Conservation (phyloP, 208 protist species). For the Trypanosoma conorhini region DNA sequence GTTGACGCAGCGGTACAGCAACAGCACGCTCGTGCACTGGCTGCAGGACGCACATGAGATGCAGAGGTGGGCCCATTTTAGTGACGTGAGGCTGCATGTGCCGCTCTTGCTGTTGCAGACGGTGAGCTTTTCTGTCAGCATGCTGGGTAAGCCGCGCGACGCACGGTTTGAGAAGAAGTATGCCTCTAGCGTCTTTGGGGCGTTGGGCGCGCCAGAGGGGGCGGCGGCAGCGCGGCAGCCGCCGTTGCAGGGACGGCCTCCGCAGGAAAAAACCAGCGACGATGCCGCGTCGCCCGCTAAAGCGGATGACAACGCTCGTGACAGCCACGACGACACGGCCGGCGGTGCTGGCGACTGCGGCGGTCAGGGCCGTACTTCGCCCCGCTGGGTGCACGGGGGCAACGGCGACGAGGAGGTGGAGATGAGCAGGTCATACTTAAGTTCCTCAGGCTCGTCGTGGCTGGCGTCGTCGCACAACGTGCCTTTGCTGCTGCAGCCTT, state of each 20-base stretch:
- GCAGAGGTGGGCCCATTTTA: slow-evolving; percentile 81
- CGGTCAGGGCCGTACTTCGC: background rate
- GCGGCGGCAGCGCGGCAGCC: background rate
- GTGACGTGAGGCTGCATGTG: slow-evolving; percentile 55
- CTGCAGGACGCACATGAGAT: slow-evolving; percentile 90
- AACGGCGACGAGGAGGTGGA: slow-evolving; percentile 76
- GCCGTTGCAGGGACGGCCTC: slow-evolving; percentile 17
- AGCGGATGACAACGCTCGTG: background rate
- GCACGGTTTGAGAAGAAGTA: slow-evolving; percentile 10
- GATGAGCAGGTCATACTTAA: slow-evolving; percentile 71
- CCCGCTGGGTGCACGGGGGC: slow-evolving; percentile 41
- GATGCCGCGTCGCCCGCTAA: background rate
- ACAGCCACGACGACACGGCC: background rate
- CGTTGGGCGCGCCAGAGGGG: background rate
- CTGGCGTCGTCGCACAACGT: slow-evolving; percentile 45
- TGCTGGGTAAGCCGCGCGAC: slow-evolving; percentile 25
- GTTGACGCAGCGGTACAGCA: slow-evolving; percentile 72
- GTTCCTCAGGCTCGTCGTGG: slow-evolving; percentile 62
- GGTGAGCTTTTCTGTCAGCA: slow-evolving; percentile 44
- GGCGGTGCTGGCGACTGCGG: background rate
- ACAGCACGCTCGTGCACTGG: slow-evolving; percentile 82
- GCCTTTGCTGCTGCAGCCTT: slow-evolving; percentile 11
- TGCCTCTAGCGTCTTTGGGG: background rate
- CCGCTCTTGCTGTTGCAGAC: slow-evolving; percentile 83
- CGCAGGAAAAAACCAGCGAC: slow-evolving; percentile 6